Conservation (phyloP, 2,329 filamentous ascomycete genomes). For the Xylariaceae sp. region DNA sequence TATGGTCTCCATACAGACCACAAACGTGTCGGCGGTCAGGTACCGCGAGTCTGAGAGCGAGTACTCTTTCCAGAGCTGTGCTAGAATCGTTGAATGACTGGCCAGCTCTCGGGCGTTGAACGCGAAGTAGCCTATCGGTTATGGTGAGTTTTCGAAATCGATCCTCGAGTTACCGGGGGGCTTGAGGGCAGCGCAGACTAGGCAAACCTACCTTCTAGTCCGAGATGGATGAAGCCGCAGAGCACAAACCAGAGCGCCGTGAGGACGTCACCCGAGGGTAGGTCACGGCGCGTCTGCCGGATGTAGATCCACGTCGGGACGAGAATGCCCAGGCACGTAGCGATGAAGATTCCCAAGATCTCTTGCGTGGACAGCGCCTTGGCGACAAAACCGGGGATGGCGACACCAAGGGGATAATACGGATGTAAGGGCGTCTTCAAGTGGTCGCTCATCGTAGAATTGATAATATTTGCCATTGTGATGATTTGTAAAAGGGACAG, state of each 20-base stretch:
- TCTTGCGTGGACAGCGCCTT: conserved; percentile 67
- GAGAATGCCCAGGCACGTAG: conserved; percentile 63
- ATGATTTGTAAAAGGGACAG: not conserved
- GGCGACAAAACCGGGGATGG: conserved; percentile 67
- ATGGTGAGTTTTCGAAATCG: not conserved
- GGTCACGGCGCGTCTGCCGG: conserved; percentile 56
- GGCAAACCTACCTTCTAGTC: conserved; percentile 48
- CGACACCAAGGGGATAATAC: conserved; percentile 71
- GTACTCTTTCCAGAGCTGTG: conserved; percentile 65
- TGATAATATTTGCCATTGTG: not conserved
- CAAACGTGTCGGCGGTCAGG: conserved; percentile 57
- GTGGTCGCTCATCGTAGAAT: not conserved
- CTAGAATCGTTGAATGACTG: conserved; percentile 49
- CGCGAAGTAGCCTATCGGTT: conserved; percentile 50
- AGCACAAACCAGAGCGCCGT: conserved; percentile 69
- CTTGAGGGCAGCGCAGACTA: no score
- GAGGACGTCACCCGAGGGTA: conserved; percentile 60
- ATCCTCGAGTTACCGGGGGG: no score
- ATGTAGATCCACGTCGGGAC: conserved; percentile 59
- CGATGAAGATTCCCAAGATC: conserved; percentile 65
- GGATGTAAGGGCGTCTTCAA: conserved; percentile 45
- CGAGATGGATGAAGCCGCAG: conserved; percentile 56
- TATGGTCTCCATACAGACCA: conserved; percentile 62
- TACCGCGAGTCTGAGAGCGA: conserved; percentile 63
- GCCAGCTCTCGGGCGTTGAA: conserved; percentile 51